Evolutionary conservation across 805 yeast species (phyloP), one percentile per base, ranked within the genome.

Genomic region (Ogataea wickerhamii): DNA sequence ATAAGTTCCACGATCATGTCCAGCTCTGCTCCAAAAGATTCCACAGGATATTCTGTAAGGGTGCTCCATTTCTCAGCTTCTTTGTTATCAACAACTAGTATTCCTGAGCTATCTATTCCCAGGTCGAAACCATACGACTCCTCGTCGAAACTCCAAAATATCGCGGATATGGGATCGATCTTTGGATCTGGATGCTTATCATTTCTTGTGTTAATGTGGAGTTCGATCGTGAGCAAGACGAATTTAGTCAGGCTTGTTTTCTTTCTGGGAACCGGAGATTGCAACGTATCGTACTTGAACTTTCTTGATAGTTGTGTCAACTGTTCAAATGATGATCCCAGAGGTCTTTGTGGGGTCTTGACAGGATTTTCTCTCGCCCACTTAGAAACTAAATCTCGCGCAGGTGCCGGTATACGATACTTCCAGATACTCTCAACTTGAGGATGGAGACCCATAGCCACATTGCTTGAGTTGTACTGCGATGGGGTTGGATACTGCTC

Each of bases 121-220:
- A 63, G 37, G 11, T 64, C 67, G 36, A 60, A 49, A 2, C 62
- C 57, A 36, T 56, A 59, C 0, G 61, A 49, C 5, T 67, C 69
- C 18, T 70, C 71, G 40, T 79, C 76, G 44, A 75, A 70, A 14
- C 66, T 68, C 82, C 91, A 88, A 46, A 82, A 71, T 0, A 88
- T 70, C 6, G 80, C 71, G 0, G 60, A 44, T 0, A 89, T 65
- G 1, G 73, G 65, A 57, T 91, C 95, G 1, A 47, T 29, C 3
- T 49, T 40, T 0, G 96, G 94, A 51, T 87, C 82, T 0, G 97
- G 91, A 6, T 55, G 47, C 8, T 66, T 56, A 6, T 61, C 66
- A 0, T 59, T 70, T n/a, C 76, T 56, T 0, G 82, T 73, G 30
- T 72, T 72, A 0, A 74, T 78, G 58, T 82, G 89, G 0, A 87